phyloP scores from a whole-genome alignment of 768 basidiomycete species.

The Podaxis rugospora region DNA sequence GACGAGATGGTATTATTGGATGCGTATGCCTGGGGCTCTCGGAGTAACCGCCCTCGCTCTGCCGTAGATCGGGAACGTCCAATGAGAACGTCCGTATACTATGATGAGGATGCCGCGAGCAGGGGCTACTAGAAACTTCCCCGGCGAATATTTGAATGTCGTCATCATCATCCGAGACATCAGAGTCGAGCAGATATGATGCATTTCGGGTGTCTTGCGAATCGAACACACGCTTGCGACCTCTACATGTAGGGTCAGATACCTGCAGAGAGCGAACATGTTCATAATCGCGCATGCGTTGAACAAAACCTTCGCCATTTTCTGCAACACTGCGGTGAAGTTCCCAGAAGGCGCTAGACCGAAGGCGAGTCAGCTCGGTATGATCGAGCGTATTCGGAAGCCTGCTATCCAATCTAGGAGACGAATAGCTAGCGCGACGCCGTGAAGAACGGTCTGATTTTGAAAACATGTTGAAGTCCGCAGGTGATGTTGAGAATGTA shows the following conservation, averaged over 20 bases:
- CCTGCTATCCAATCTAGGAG: conserved; percentile 5
- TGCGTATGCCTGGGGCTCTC: not conserved
- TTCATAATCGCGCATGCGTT: conserved; percentile 73
- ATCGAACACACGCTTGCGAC: conserved; percentile 31
- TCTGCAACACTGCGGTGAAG: conserved; percentile 58
- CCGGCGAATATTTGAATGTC: conserved; percentile 54
- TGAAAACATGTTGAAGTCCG: conserved; percentile 44
- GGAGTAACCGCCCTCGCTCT: not conserved
- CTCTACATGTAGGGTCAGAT: conserved; percentile 16
- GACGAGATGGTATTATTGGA: not conserved
- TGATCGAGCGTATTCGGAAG: conserved; percentile 11
- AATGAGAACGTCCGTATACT: conserved; percentile 40
- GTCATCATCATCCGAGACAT: conserved; percentile 50
- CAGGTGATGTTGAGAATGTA: conserved; percentile 42
- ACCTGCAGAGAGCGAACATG: conserved; percentile 35
- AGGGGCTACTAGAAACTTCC: conserved; percentile 19
- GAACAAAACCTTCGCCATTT: conserved; percentile 63
- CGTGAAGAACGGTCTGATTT: conserved; percentile 13
- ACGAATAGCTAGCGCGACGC: conserved; percentile 10
- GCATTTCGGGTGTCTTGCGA: conserved; percentile 9
- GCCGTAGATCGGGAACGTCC: conserved; percentile 17
- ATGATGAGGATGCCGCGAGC: conserved; percentile 18
- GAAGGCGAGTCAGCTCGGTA: conserved; percentile 31
- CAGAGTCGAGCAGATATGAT: conserved; percentile 18
- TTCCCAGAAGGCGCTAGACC: conserved; percentile 63